Conservation (phyloP, 2,329 filamentous ascomycete genomes). For the Microsporum audouinii region DNA sequence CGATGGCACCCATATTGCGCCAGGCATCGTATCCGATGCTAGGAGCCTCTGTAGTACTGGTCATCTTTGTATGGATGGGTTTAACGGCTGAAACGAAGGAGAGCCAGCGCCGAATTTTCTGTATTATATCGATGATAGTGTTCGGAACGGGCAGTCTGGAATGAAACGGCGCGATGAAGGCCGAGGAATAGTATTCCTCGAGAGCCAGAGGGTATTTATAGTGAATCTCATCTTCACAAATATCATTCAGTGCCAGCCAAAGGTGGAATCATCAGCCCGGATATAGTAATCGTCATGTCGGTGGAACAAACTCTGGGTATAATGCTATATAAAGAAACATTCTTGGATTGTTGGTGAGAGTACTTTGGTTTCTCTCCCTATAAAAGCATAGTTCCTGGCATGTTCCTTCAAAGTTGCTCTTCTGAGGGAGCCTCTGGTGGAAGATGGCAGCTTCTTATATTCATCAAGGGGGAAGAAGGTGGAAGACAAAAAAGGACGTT, state of each 20-base stretch:
- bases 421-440: background rate
- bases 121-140: too few relatives aligned
- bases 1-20: background rate
- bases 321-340: background rate
- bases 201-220: background rate
- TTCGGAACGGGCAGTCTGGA: background rate
- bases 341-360: background rate
- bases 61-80: background rate
- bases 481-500: background rate
- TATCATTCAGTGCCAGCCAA: background rate
- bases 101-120: too few relatives aligned
- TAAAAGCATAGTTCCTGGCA: background rate
- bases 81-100: background rate
- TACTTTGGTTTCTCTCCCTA: background rate
- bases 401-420: background rate
- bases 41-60: background rate
- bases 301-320: background rate
- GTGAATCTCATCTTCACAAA: background rate
- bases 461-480: background rate
- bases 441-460: background rate
- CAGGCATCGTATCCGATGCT: background rate
- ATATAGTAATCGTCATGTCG: background rate
- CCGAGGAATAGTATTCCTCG: background rate
- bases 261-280: background rate
- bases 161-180: background rate